Evolutionary conservation across 306 rosid species (phyloP), one percentile per base, ranked within the genome.

Genomic region (Styphnolobium japonicum): DNA sequence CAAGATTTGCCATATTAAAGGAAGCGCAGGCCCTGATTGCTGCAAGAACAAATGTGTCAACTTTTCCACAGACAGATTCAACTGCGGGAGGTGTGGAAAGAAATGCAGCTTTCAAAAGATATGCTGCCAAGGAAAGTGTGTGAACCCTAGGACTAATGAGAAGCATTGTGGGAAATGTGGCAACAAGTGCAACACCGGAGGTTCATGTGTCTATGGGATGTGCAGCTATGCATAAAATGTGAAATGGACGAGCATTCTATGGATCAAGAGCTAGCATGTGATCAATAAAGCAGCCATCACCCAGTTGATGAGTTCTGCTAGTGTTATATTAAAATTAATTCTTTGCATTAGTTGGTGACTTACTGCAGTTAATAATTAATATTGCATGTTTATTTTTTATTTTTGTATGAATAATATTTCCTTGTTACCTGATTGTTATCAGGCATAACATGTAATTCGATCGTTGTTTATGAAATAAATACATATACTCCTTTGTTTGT

Each of bases 11-110:
- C 57, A 4, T 3, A 79, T 15, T 4, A 63, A 77, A 63, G 79
- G 81, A 21, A 86, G 90, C 62, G 19, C 73, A 0, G 86, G 87
- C 1, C 78, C 76, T 3, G 61, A 63, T 68, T 86, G 89, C 85
- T 86, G 89, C 85, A 31, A 58, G 34, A 80, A 76, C 74, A 75
- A 61, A 43, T 86, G 89, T 19, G 89, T 86, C 9, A 57, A 76
- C 39, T 15, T 77, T 33, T 33, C 29, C 39, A 31, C 27, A 0
- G 86, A 86, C 37, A 46, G 67, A 21, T 15, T 77, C 45, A 86
- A 86, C 61, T 86, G 90, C 56, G 90, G 90, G 4, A 70, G 2
- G 43, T 87, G 90, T 31, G 87, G 86, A 53, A 83, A 73, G 73
- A 86, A 77, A 43, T 86, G 90, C 31, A 78, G 21, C 64, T 80